These are phyloP conservation scores for Chlorella sp. DNA, from an alignment of 139 green algal species.

Conservation along the genomic window DNA sequence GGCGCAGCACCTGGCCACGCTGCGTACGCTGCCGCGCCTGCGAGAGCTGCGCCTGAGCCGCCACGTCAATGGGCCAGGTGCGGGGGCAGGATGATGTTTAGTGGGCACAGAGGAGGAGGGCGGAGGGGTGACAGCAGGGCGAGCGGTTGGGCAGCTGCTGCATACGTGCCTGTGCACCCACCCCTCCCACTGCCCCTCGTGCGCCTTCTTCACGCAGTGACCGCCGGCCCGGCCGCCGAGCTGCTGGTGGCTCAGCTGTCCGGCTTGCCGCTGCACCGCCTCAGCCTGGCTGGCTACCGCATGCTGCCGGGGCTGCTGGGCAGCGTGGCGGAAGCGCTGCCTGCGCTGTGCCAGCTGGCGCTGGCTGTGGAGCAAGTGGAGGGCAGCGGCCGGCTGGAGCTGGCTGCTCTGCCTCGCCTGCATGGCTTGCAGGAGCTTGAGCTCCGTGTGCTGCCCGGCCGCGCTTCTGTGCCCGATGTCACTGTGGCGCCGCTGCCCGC, in stretches of 20 bases:
- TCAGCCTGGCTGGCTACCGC: background rate
- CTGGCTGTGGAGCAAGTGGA: background rate
- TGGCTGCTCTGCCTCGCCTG: background rate
- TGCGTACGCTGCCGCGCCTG: background rate
- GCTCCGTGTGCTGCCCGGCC: background rate
- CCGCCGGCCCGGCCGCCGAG: background rate
- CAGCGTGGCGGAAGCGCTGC: background rate
- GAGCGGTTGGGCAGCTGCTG: too few relatives aligned
- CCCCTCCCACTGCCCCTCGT: background rate
- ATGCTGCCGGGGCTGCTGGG: background rate
- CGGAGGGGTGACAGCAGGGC: too few relatives aligned
- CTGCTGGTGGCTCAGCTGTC: background rate
- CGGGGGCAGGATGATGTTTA: background rate
- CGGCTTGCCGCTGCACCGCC: background rate
- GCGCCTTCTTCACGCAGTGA: background rate
- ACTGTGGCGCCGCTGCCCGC: background rate
- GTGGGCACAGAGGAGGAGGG: background rate
- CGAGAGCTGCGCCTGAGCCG: background rate
- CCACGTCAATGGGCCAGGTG: constrained; percentile 10
- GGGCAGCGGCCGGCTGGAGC: background rate
- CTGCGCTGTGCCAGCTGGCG: background rate
- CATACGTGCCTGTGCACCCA: background rate
- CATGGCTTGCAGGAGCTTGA: background rate
- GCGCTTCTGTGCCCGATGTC: background rate
- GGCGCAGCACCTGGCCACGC: constrained; percentile 4